Base-by-base conservation (phyloP, 257 asterid species). In the Asclepias syriaca region DNA sequence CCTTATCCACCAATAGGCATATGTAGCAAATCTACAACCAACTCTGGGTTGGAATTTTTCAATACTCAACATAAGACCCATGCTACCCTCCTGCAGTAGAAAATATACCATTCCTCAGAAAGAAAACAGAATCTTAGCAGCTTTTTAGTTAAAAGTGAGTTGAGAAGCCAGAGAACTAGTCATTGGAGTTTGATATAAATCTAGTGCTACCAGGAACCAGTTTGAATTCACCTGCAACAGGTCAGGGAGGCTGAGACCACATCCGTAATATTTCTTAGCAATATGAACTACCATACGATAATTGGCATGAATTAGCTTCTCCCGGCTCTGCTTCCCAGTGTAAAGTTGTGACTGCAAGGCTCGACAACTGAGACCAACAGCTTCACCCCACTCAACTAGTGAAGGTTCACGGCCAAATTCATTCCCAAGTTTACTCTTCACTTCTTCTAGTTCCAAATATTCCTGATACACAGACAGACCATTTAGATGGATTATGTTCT, bases 1-100 rank as follows among this genome's bases (percentile, higher is more conserved):
- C 83, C 96, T 84, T 83, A 91, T 89, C 98, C 98, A 93, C 96
- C 96, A 93, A 80, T 89, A 93, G 12, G 98, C 96, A 77, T 93
- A 93, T 71, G 92, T 86, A 76, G 88, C 96, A 82, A 93, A 93
- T 70, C 97, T 84, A 81, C 96, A 89, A 80, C 98, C 97, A 14
- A 71, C 85, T 68, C 81, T 90, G 69, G 97, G 93, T 79, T 93
- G 89, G 84, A 93, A 93, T 79, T 93, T 93, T 83, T 89, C 96
- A 19, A 93, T 93, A 79, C 97, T 93, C 83, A 69, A 89, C 96
- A 93, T 93, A 9, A 93, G 94, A 77, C 97, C 98, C 90, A 81
- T 74, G 82, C 97, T 93, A 77, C 98, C 98, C 74, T 76, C 95
- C 98, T 93, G 82, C 89, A 87, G 74, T 13, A 66, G 72, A 45